phyloP scores from a whole-genome alignment of 2,329 filamentous ascomycete genomes.

The Podosphaera xanthii region DNA sequence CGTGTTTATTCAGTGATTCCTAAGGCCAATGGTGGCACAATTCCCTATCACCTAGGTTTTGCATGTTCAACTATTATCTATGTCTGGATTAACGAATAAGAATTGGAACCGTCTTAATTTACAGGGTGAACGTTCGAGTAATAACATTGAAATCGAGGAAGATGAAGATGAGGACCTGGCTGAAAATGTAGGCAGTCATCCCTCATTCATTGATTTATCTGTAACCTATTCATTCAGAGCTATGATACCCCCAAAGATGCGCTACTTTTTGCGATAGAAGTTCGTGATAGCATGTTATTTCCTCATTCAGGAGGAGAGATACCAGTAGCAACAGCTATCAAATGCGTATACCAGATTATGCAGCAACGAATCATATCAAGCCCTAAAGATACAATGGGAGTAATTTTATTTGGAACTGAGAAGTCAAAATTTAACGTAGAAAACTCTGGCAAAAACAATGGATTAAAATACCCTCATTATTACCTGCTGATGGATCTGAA shows the following conservation, averaged over 20 bases:
- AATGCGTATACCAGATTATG: conserved; percentile 89
- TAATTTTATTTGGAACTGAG: conserved; percentile 76
- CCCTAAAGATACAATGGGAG: conserved; percentile 91
- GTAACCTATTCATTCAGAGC: conserved; percentile 26
- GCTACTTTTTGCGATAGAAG: conserved; percentile 86
- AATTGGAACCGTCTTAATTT: too few relatives aligned
- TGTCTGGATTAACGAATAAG: too few relatives aligned
- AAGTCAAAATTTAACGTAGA: conserved; percentile 58
- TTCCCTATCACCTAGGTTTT: too few relatives aligned
- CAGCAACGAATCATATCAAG: conserved; percentile 96
- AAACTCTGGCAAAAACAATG: conserved; percentile 29
- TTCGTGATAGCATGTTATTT: conserved; percentile 70
- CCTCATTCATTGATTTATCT: background rate
- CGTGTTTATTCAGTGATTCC: too few relatives aligned
- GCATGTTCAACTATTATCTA: too few relatives aligned
- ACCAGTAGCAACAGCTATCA: conserved; percentile 61
- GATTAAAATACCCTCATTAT: conserved; percentile 63
- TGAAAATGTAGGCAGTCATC: conserved; percentile 26
- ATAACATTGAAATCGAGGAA: conserved; percentile 26
- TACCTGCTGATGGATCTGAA: conserved; percentile 79
- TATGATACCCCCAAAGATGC: conserved; percentile 92
- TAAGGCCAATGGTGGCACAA: too few relatives aligned
- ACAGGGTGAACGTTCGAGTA: too few relatives aligned
- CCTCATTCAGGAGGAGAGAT: conserved; percentile 55
- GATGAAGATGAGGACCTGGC: conserved; percentile 47